phyloP scores from a whole-genome alignment of 345 rosid species.

The Turnera subulata region DNA sequence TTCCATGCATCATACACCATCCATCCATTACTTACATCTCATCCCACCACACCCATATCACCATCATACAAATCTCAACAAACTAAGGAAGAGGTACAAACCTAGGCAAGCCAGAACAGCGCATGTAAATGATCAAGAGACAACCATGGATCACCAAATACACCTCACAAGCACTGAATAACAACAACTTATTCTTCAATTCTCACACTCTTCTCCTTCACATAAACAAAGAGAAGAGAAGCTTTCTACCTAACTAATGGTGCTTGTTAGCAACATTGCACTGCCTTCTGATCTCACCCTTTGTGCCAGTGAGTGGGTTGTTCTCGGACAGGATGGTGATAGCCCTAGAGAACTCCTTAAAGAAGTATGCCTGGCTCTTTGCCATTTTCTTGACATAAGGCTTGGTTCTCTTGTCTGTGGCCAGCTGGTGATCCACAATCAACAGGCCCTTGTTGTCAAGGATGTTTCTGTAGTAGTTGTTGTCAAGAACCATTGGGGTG shows the following conservation, averaged over 20 bases:
- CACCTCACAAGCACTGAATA: not conserved
- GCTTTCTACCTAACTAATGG: constrained; percentile 32
- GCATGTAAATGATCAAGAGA: constrained; percentile 1
- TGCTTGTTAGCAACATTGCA: constrained; percentile 84
- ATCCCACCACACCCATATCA: constrained; percentile 19
- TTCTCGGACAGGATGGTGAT: constrained; percentile 80
- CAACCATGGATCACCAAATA: constrained; percentile 1
- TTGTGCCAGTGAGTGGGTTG: constrained; percentile 80
- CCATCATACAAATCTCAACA: not conserved
- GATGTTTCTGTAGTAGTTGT: constrained; percentile 93
- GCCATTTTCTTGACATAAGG: constrained; percentile 96
- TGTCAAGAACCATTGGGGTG: constrained; percentile 87
- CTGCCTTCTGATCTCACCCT: constrained; percentile 93
- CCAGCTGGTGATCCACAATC: constrained; percentile 86
- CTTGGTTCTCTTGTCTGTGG: constrained; percentile 77
- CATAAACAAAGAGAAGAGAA: constrained; percentile 8
- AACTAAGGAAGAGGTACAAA: not conserved
- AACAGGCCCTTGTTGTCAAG: constrained; percentile 89
- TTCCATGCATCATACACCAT: constrained; percentile 31
- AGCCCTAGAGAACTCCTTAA: constrained; percentile 87
- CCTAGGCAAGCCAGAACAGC: not conserved
- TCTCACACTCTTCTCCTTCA: constrained; percentile 16
- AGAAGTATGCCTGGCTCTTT: constrained; percentile 84
- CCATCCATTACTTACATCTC: constrained; percentile 15
- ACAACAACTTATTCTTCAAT: constrained; percentile 29